Evolutionary conservation across 2,329 filamentous ascomycete species (phyloP), one percentile per base, ranked within the genome.

Genomic region (Cordyceps militaris): DNA sequence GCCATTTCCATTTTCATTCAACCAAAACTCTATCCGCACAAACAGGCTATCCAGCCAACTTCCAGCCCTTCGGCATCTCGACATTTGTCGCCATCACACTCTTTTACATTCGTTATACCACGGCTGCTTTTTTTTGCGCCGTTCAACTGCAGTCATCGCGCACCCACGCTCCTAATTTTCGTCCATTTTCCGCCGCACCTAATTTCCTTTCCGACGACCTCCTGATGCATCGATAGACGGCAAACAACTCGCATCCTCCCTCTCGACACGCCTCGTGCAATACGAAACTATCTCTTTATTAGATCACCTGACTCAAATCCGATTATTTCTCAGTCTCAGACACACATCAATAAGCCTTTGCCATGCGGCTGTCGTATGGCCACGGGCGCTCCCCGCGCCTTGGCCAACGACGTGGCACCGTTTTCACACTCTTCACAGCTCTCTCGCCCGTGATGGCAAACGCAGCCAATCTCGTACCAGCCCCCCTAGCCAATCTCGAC

Each of bases 401-500:
- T 44, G 34, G 51, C 54, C 66, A 66, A 57, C 64, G 60, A n/a
- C 59, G 66, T 47, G 60, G 58, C 42, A 61, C 64, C 43, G 61
- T 69, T 65, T 62, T 79, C 61, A 62, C 78, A 58, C 68, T 72
- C 52, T 62, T 81, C 59, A 64, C 72, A 64, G 69, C 71, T 65
- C 71, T 75, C 21, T 10, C 24, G 21, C 66, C 72, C 34, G 73
- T 73, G 10, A 59, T 79, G 47, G 72, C 77, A 46, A 67, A 72
- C 24, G 82, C 82, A 40, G 72, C 85, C 61, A 79, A 75, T 30
- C 87, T 89, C 70, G 81, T 76, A 47, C 71, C 82, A 14, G 79
- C 84, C 40, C 84, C 89, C 3, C 76, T 83, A 14, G 77, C 88
- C 58, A 85, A 92, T 66, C 82, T 99, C 68, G 88, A 96, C 69